These are phyloP conservation scores for Aspergillus unguis DNA, from an alignment of 2,329 filamentous ascomycete genomes.

Conservation along the genomic window DNA sequence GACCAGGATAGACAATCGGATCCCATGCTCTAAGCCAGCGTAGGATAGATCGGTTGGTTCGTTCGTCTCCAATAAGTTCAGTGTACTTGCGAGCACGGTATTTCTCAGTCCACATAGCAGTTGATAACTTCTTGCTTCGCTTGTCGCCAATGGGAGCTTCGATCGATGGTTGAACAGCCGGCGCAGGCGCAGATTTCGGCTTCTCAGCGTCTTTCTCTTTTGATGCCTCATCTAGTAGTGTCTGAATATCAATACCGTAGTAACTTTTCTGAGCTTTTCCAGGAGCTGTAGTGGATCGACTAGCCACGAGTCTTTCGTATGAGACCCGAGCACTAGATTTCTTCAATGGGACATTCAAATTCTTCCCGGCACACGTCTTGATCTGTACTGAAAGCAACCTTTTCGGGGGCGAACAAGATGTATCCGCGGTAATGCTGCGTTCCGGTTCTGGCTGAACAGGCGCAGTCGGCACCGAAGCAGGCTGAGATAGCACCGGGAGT, in stretches of 20 bases:
- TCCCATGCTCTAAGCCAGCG: conserved; percentile 97
- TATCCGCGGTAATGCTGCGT: conserved; percentile 2
- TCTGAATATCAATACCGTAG: conserved; percentile 90
- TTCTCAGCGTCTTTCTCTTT: conserved; percentile 49
- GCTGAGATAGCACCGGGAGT: conserved; percentile 12
- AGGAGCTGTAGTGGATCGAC: conserved; percentile 49
- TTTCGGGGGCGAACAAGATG: conserved; percentile 14
- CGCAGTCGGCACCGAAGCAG: neutral
- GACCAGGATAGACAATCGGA: conserved; percentile 80
- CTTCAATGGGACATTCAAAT: conserved; percentile 43
- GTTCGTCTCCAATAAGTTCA: conserved; percentile 89
- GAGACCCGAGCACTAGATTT: conserved; percentile 35
- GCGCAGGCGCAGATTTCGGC: conserved; percentile 16
- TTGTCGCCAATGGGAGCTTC: conserved; percentile 26
- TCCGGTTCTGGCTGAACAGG: conserved; percentile 7
- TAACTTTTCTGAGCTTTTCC: conserved; percentile 63
- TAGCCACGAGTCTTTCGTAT: conserved; percentile 54
- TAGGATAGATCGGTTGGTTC: conserved; percentile 84
- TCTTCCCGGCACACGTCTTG: conserved; percentile 49
- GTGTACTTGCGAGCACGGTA: conserved; percentile 90
- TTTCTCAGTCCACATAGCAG: conserved; percentile 85
- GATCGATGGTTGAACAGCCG: conserved; percentile 30
- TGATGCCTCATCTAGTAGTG: conserved; percentile 68
- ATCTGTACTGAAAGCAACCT: conserved; percentile 29
- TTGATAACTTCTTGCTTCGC: conserved; percentile 30